These are phyloP conservation scores for Xylaria sp. DNA, from an alignment of 495 filamentous ascomycete genomes.

Conservation along the genomic window DNA sequence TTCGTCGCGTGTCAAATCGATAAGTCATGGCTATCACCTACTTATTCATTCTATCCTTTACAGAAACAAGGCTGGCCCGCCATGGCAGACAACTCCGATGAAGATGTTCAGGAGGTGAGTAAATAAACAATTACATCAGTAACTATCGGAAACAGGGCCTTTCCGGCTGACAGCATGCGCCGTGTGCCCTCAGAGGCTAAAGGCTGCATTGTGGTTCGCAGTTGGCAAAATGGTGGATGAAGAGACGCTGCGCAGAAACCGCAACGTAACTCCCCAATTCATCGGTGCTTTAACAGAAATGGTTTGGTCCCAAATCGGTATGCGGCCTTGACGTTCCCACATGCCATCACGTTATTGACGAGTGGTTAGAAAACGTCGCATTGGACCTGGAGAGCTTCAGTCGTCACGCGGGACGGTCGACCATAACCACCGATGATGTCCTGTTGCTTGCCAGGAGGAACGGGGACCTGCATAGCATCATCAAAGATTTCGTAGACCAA, in stretches of 20 bases:
- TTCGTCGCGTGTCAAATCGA: conserved; percentile 3
- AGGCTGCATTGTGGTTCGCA: conserved; percentile 91
- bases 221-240: conserved; percentile 91
- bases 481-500: conserved; percentile 70
- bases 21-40: not conserved
- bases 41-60: not conserved
- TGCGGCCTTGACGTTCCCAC: conserved; percentile 32
- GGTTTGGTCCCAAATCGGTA: conserved; percentile 89
- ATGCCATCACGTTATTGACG: not conserved
- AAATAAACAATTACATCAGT: not conserved
- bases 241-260: conserved; percentile 74
- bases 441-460: conserved; percentile 86
- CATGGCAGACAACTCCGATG: conserved; percentile 44
- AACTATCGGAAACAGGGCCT: not conserved
- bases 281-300: conserved; percentile 91
- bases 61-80: not conserved
- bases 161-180: conserved; percentile 3
- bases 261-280: conserved; percentile 94
- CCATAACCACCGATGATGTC: conserved; percentile 84
- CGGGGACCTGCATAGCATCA: conserved; percentile 76
- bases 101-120: conserved; percentile 39
- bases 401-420: conserved; percentile 84
- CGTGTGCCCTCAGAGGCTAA: conserved; percentile 68
- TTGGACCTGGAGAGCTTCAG: conserved; percentile 84
- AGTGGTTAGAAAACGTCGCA: conserved; percentile 68